A percentile compares a stretch with the other conserved stretches of the same genome.
Conservation (phyloP, 441 rosid species). For the Pelargonium fulgidum region DNA sequence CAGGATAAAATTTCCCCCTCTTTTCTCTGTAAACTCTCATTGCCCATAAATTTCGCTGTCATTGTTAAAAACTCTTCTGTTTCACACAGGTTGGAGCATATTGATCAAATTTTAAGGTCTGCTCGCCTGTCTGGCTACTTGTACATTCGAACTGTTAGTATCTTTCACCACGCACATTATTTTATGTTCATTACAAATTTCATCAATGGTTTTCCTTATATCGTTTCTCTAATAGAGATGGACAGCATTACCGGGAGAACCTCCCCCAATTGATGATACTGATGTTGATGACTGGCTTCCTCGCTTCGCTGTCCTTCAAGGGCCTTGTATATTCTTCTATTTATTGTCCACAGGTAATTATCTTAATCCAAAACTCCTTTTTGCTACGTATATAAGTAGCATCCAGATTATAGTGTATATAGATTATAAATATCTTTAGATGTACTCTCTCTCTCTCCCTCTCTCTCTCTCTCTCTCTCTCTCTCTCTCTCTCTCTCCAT, state of each 20-base stretch:
- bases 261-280: conserved; percentile 74
- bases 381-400: not conserved
- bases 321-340: conserved; percentile 76
- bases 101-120: conserved; percentile 80
- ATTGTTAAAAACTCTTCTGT: conserved; percentile 7
- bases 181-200: conserved; percentile 5
- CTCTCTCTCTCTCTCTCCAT: too few species aligned
- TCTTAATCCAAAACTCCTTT: not conserved
- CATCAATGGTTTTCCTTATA: not conserved
- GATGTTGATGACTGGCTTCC: conserved; percentile 99
- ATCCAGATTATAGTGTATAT: not conserved
- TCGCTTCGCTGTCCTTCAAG: conserved; percentile 86
- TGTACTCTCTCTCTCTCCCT: too few species aligned
- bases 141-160: conserved; percentile 61
- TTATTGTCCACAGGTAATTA: conserved; percentile 61
- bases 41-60: not conserved
- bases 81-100: conserved; percentile 71
- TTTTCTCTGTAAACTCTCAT: conserved; percentile 2
- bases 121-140: conserved; percentile 81
- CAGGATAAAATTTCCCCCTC: not conserved
- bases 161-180: conserved; percentile 1
- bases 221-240: conserved; percentile 48
- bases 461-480: too few species aligned
- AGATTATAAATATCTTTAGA: not conserved
- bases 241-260: conserved; percentile 92